Conservation (phyloP, 805 yeast genomes). For the Metschnikowia henanensis region DNA sequence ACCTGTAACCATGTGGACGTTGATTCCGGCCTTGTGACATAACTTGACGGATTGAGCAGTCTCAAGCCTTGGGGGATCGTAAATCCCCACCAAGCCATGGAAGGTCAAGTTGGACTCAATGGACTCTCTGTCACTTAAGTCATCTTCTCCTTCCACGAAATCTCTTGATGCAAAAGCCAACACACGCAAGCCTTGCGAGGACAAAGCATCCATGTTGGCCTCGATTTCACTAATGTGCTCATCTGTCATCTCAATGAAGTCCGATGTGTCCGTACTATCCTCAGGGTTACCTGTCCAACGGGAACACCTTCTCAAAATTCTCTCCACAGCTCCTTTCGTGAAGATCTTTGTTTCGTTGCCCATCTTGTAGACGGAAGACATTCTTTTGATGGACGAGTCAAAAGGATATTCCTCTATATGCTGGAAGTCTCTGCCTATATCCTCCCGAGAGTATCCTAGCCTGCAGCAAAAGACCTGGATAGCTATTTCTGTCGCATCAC, state of each 20-base stretch:
- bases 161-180: constrained; percentile 22
- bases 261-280: constrained; percentile 17
- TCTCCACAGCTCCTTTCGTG: constrained; percentile 23
- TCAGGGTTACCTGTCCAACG: constrained; percentile 21
- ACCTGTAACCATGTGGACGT: constrained; percentile 24
- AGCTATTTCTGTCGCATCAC: constrained; percentile 23
- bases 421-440: constrained; percentile 20
- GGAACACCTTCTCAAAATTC: constrained; percentile 19
- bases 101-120: constrained; percentile 20
- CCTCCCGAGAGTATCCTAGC: constrained; percentile 23
- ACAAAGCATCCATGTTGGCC: constrained; percentile 20
- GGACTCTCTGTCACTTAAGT: constrained; percentile 17
- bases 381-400: constrained; percentile 21
- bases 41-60: constrained; percentile 20
- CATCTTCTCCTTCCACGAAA: constrained; percentile 12
- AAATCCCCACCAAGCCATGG: constrained; percentile 23
- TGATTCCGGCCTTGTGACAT: constrained; percentile 23
- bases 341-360: constrained; percentile 13
- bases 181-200: constrained; percentile 22
- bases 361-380: constrained; percentile 20
- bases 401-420: constrained; percentile 21
- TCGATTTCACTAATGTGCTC: constrained; percentile 17
- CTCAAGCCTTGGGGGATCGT: constrained; percentile 23
- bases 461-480: constrained; percentile 22
- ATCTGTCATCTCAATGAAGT: constrained; percentile 18